phyloP scores from a whole-genome alignment of 345 rosid genomes.

The Capsella bursapastoris region DNA sequence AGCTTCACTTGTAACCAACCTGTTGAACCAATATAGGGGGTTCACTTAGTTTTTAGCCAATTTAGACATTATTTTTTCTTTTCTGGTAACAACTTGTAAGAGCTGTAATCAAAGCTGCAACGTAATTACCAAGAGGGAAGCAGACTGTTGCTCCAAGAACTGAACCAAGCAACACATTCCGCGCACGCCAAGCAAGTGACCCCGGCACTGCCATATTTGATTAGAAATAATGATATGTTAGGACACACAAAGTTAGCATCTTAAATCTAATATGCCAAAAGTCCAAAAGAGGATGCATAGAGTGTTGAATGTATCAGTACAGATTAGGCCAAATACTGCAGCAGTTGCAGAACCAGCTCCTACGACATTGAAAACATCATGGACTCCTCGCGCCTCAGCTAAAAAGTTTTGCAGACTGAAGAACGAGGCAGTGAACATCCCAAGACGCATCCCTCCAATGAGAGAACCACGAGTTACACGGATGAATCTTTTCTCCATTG shows the following conservation, averaged over 20 bases:
- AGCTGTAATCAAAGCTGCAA: constrained; percentile 8
- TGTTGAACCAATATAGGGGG: constrained; percentile 25
- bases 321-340: constrained; percentile 79
- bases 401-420: constrained; percentile 76
- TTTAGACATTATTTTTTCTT: not conserved
- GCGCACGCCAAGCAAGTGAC: constrained; percentile 76
- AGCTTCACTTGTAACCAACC: constrained; percentile 93
- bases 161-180: constrained; percentile 83
- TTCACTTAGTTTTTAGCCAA: constrained; percentile 9
- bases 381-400: constrained; percentile 79
- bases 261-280: not conserved
- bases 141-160: constrained; percentile 77
- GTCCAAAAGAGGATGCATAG: constrained; percentile 11
- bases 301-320: constrained; percentile 50
- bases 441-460: constrained; percentile 89
- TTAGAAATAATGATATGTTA: constrained; percentile 18
- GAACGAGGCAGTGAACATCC: constrained; percentile 88
- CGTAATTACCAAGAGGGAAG: constrained; percentile 72
- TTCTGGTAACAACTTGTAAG: not conserved
- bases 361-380: constrained; percentile 77
- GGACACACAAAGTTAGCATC: not conserved
- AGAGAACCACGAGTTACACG: constrained; percentile 90
- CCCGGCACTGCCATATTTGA: constrained; percentile 71
- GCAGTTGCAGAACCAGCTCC: constrained; percentile 98
- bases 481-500: constrained; percentile 91